A percentile compares a stretch with the other conserved stretches of the same genome.
phyloP scores from a whole-genome alignment of 805 yeast species.

The Yarrowia sp. region DNA sequence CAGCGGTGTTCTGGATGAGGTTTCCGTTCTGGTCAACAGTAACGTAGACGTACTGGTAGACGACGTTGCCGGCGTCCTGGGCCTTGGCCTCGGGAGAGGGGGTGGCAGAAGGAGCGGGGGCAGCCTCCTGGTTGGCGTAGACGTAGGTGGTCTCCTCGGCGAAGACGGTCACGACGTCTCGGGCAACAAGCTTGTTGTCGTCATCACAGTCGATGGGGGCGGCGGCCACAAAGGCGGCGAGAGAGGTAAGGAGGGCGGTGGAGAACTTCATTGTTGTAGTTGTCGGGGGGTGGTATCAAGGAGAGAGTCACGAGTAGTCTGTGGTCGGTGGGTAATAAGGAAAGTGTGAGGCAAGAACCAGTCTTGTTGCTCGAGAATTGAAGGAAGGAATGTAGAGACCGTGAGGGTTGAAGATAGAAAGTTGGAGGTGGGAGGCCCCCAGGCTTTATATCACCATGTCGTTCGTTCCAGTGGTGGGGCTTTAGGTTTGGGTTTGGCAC shows the following conservation, averaged over 20 bases:
- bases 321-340: constrained; percentile 1
- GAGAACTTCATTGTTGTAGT: constrained; percentile 31
- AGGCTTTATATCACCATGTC: constrained; percentile 14
- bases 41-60: constrained; percentile 48
- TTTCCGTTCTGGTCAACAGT: constrained; percentile 44
- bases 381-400: constrained; percentile 24
- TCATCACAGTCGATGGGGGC: constrained; percentile 30
- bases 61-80: constrained; percentile 24
- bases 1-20: constrained; percentile 34
- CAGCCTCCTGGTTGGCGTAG: constrained; percentile 25
- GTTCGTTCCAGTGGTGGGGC: background rate
- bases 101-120: constrained; percentile 28
- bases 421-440: background rate
- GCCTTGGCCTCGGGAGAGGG: constrained; percentile 27
- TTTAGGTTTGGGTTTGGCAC: background rate
- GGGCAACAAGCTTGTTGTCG: constrained; percentile 21
- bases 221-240: constrained; percentile 30
- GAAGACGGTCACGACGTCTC: constrained; percentile 11
- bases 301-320: background rate
- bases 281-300: background rate
- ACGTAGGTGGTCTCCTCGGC: constrained; percentile 29
- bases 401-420: constrained; percentile 1
- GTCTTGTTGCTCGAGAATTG: constrained; percentile 13
- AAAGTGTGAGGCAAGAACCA: constrained; percentile 24
- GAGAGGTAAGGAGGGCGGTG: constrained; percentile 24